These are phyloP conservation scores for Xylaria polymorpha DNA, from an alignment of 2,329 filamentous ascomycete genomes.

Conservation along the genomic window DNA sequence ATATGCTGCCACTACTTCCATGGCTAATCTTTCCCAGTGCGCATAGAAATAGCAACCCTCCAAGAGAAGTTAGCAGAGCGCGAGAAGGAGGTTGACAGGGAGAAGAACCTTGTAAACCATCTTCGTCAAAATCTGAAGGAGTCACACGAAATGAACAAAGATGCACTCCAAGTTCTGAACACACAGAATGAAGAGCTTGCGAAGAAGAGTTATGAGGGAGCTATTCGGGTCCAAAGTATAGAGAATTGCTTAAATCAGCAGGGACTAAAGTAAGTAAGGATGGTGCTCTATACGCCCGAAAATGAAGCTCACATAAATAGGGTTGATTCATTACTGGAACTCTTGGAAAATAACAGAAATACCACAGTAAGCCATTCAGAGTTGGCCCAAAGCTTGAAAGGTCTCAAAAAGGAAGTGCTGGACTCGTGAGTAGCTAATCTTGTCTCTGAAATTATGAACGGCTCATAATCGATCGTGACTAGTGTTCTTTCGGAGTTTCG, in stretches of 20 bases:
- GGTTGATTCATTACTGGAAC: constrained; percentile 38
- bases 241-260: constrained; percentile 36
- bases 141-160: constrained; percentile 37
- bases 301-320: constrained; percentile 37
- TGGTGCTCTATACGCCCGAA: background rate
- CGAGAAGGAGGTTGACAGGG: constrained; percentile 40
- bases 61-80: constrained; percentile 39
- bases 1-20: background rate
- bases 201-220: constrained; percentile 34
- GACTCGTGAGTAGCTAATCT: constrained; percentile 36
- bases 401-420: constrained; percentile 34
- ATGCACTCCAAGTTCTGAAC: constrained; percentile 38
- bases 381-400: constrained; percentile 38
- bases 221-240: constrained; percentile 30
- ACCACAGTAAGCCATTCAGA: constrained; percentile 22
- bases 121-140: constrained; percentile 41
- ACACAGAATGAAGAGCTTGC: constrained; percentile 41
- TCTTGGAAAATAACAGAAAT: constrained; percentile 34
- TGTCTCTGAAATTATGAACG: background rate
- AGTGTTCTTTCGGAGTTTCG: constrained; percentile 36
- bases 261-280: constrained; percentile 40
- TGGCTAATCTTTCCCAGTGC: constrained; percentile 41
- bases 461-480: constrained; percentile 18
- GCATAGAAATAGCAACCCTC: constrained; percentile 36
- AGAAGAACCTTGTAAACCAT: constrained; percentile 36